Conservation (phyloP, 2,329 filamentous ascomycete genomes). For the Verticillium nubilum region DNA sequence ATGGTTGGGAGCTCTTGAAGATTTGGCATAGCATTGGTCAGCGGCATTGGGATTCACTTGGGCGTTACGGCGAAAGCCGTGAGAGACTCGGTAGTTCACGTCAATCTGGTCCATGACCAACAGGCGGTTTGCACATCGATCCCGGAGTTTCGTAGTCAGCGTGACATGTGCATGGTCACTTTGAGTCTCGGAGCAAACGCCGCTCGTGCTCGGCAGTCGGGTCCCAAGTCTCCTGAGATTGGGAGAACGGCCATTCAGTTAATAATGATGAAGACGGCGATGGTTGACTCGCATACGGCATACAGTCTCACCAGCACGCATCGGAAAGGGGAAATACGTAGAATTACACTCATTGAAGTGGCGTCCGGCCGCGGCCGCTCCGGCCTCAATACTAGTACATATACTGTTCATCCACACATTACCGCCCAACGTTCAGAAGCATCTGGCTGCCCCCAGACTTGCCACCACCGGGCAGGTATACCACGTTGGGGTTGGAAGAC, state of each 20-base stretch:
- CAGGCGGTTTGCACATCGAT: neutral
- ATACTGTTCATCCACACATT: constrained; percentile 6
- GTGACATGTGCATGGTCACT: too few species aligned
- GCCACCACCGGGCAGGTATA: constrained; percentile 81
- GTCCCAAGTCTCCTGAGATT: too few species aligned
- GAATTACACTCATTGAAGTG: constrained; percentile 18
- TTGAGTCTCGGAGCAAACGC: too few species aligned
- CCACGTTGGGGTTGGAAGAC: constrained; percentile 87
- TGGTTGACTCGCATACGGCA: too few species aligned
- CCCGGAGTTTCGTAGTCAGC: too few species aligned
- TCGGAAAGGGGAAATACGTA: constrained; percentile 4
- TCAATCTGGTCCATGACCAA: neutral
- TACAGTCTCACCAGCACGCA: neutral
- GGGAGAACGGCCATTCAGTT: too few species aligned
- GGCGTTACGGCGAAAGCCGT: neutral
- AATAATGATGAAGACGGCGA: neutral
- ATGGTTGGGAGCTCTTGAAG: neutral
- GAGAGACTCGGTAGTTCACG: neutral
- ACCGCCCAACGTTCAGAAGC: constrained; percentile 47
- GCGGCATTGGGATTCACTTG: neutral
- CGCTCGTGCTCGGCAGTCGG: too few species aligned
- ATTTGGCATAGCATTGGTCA: neutral
- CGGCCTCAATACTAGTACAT: constrained; percentile 8
- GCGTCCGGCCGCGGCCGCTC: constrained; percentile 10
- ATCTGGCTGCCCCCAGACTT: constrained; percentile 41